Conservation (phyloP, 139 green algal species). For the Picocystis salinarum region DNA sequence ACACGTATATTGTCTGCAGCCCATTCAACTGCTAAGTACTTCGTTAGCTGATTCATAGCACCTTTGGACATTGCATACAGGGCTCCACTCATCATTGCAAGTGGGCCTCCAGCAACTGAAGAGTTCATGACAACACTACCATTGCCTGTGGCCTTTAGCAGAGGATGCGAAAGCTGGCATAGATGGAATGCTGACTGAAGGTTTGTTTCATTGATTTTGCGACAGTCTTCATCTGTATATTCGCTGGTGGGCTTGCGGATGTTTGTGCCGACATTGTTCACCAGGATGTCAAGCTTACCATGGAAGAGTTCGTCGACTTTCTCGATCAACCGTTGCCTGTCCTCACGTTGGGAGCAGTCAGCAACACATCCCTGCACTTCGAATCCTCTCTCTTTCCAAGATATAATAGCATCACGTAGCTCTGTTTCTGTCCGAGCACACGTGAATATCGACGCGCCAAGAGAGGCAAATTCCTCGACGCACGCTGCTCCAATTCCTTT, state of each 20-base stretch:
- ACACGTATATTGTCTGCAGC: constrained; percentile 55
- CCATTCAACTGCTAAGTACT: constrained; percentile 73
- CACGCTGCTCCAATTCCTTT: constrained; percentile 36
- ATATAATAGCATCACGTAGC: constrained; percentile 11
- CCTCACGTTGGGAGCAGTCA: constrained; percentile 12
- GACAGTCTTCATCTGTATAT: constrained; percentile 45
- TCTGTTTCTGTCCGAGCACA: constrained; percentile 23
- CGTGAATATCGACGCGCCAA: constrained; percentile 27
- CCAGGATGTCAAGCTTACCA: constrained; percentile 20
- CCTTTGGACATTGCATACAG: constrained; percentile 72
- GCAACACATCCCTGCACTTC: constrained; percentile 17
- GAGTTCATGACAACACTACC: constrained; percentile 55
- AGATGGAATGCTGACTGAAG: constrained; percentile 52
- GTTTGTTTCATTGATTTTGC: constrained; percentile 49
- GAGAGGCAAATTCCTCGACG: constrained; percentile 29
- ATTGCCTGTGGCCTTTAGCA: constrained; percentile 23
- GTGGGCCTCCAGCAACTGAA: constrained; percentile 62
- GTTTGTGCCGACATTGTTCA: constrained; percentile 66
- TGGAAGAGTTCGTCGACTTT: constrained; percentile 8
- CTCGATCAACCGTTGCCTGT: constrained; percentile 12
- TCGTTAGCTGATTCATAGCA: constrained; percentile 69
- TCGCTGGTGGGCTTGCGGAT: constrained; percentile 33
- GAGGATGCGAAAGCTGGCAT: constrained; percentile 25
- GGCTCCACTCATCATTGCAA: constrained; percentile 40
- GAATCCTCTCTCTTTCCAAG: constrained; percentile 11